Evolutionary conservation across 108 stramenopile species (phyloP).

Genomic region (Discostella pseudostelligera): DNA sequence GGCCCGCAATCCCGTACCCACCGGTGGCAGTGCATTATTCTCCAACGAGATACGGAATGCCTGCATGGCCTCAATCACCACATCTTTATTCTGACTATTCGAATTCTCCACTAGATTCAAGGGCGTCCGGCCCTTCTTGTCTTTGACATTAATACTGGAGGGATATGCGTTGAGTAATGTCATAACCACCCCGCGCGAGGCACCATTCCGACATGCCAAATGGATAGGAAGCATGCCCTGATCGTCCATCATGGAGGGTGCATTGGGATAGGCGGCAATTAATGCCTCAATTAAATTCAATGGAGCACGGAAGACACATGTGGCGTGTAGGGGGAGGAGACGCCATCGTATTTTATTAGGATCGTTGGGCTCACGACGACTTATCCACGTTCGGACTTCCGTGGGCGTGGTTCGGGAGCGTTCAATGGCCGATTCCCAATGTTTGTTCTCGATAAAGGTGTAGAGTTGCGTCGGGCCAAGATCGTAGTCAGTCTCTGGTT

Average conservation of each 20-base stretch:
- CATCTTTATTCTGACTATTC: conserved; percentile 77
- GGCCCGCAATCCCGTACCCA: conserved; percentile 25
- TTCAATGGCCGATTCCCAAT: conserved; percentile 79
- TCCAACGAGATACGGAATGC: conserved; percentile 53
- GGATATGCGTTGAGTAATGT: conserved; percentile 74
- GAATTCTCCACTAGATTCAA: conserved; percentile 68
- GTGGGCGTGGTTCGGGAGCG: conserved; percentile 59
- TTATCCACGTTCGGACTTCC: conserved; percentile 82
- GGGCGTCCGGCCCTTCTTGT: conserved; percentile 80
- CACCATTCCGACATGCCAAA: conserved; percentile 84
- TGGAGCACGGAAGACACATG: conserved; percentile 78
- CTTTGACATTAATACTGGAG: conserved; percentile 57
- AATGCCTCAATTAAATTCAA: conserved; percentile 72
- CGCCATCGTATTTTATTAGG: conserved; percentile 69
- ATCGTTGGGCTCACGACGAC: conserved; percentile 56
- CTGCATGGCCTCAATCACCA: conserved; percentile 65
- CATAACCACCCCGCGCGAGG: conserved; percentile 81
- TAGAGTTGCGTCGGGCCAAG: conserved; percentile 74
- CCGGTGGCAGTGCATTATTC: conserved; percentile 18
- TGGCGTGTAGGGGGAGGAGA: conserved; percentile 78
- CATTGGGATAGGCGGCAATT: conserved; percentile 71
- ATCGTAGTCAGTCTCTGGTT: conserved; percentile 81
- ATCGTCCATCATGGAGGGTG: conserved; percentile 81
- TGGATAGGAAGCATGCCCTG: conserved; percentile 90
- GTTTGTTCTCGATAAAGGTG: conserved; percentile 78